These are phyloP conservation scores for Pseudogymnoascus sp. DNA, from an alignment of 2,329 filamentous ascomycete species.

Conservation along the genomic window DNA sequence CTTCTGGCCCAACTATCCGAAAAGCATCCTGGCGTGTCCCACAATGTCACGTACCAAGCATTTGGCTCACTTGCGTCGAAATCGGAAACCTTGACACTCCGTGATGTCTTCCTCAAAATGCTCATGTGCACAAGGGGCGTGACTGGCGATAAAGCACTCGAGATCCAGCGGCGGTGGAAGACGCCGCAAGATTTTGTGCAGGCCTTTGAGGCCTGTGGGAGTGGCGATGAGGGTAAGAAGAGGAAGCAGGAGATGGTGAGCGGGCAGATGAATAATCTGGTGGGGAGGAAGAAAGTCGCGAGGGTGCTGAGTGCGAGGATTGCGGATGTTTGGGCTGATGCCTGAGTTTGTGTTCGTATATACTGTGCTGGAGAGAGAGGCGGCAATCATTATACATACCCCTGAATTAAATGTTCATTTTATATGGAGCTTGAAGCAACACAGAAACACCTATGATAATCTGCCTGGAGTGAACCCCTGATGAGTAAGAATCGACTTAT, in stretches of 20 bases:
- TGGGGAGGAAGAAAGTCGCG: slow-evolving; percentile 61
- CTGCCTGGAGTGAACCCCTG: neutral
- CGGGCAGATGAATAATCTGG: slow-evolving; percentile 46
- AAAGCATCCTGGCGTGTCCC: slow-evolving; percentile 41
- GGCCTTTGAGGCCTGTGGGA: slow-evolving; percentile 54
- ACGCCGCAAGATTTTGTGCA: slow-evolving; percentile 66
- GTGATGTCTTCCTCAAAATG: slow-evolving; percentile 76
- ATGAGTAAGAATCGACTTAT: neutral
- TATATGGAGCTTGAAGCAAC: neutral
- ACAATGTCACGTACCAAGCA: slow-evolving; percentile 61
- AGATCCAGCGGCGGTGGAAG: slow-evolving; percentile 71
- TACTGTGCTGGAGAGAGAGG: neutral
- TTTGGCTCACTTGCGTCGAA: slow-evolving; percentile 70
- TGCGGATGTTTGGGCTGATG: slow-evolving; percentile 63
- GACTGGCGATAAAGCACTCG: slow-evolving; percentile 69
- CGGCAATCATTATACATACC: neutral
- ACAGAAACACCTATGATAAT: neutral
- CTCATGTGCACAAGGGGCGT: slow-evolving; percentile 72
- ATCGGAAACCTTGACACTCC: slow-evolving; percentile 63
- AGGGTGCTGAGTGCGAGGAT: slow-evolving; percentile 60
- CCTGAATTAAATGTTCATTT: neutral
- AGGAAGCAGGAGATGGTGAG: slow-evolving; percentile 54
- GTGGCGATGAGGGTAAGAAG: slow-evolving; percentile 38
- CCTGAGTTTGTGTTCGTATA: slow-evolving; percentile 23
- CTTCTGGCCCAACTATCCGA: slow-evolving; percentile 52